These are phyloP conservation scores for Pseudisothecium myosuroides DNA, from an alignment of 225 moss, liverwort and hornwort genomes.

Conservation along the genomic window DNA sequence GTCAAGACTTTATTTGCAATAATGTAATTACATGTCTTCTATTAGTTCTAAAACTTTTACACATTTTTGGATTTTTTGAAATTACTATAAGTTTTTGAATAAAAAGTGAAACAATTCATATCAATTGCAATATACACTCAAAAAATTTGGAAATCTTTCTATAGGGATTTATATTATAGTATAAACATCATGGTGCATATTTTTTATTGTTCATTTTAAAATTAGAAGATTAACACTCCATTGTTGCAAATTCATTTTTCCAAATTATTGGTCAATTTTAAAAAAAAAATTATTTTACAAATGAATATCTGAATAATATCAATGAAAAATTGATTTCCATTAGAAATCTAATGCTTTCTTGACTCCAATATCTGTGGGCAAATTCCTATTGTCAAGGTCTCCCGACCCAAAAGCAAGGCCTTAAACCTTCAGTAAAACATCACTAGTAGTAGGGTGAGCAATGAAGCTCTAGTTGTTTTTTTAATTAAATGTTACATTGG, in stretches of 20 bases:
- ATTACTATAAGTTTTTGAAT: too few species aligned
- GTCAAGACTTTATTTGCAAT: too few species aligned
- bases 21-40: too few species aligned
- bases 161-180: too few species aligned
- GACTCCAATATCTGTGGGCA: accelerated
- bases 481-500: neutral
- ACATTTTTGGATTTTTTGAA: too few species aligned
- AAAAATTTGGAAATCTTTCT: too few species aligned
- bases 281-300: neutral
- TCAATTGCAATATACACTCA: too few species aligned
- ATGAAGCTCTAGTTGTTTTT: accelerated
- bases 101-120: too few species aligned
- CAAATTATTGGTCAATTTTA: neutral
- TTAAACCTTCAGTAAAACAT: accelerated
- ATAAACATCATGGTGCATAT: neutral
- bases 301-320: neutral
- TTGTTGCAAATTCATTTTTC: neutral
- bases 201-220: neutral
- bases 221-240: neutral
- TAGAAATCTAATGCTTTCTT: too few species aligned
- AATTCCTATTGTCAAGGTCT: too few species aligned
- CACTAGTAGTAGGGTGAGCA: accelerated
- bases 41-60: too few species aligned
- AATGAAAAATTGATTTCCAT: too few species aligned
- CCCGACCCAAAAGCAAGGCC: accelerated